Evolutionary conservation across 805 yeast genomes (phyloP).

Genomic region (Sungouiozyma ichnusensis): DNA sequence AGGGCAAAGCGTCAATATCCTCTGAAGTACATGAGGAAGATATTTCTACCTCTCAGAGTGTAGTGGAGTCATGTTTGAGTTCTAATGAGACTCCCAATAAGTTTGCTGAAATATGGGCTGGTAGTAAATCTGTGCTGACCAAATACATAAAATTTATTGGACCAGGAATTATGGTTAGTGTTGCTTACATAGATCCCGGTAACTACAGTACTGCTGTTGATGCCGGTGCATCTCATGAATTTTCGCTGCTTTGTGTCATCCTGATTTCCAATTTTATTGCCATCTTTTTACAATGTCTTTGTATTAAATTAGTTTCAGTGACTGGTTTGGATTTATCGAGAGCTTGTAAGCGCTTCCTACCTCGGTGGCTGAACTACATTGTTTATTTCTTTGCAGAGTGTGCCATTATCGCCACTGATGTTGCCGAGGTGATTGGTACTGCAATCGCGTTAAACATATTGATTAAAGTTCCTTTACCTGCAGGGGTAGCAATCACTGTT

Average conservation of each 20-base stretch:
- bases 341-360: slow-evolving; percentile 65
- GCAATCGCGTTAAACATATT: slow-evolving; percentile 77
- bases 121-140: slow-evolving; percentile 16
- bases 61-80: background rate
- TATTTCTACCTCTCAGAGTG: background rate
- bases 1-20: too few species aligned
- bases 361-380: slow-evolving; percentile 50
- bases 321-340: slow-evolving; percentile 85
- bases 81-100: background rate
- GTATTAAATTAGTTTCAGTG: slow-evolving; percentile 79
- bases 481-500: slow-evolving; percentile 72
- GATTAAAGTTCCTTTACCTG: slow-evolving; percentile 59
- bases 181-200: slow-evolving; percentile 92
- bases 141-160: slow-evolving; percentile 68
- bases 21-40: too few species aligned
- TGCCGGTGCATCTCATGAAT: slow-evolving; percentile 75
- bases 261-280: slow-evolving; percentile 77
- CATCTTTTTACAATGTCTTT: slow-evolving; percentile 67
- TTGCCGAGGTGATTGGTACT: slow-evolving; percentile 91
- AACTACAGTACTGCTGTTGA: slow-evolving; percentile 84
- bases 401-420: slow-evolving; percentile 85
- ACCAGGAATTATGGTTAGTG: slow-evolving; percentile 80
- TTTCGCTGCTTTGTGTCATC: slow-evolving; percentile 60
- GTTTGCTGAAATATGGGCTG: background rate
- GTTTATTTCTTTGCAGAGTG: slow-evolving; percentile 74